Conservation (phyloP, 2,329 filamentous ascomycete genomes). For the Triangularia setosa region DNA sequence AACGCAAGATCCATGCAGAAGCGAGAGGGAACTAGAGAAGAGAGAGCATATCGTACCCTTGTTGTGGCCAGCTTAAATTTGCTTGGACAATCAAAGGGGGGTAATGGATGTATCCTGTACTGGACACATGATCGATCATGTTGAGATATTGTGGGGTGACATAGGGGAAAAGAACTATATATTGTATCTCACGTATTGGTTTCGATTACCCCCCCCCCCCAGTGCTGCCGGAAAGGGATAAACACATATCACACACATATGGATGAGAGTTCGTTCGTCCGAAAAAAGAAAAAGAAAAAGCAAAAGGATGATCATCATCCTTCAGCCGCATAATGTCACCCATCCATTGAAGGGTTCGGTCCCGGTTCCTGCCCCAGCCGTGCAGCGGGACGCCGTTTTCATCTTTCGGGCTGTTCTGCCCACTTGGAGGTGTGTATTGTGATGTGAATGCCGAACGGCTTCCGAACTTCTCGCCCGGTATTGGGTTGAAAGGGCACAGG, state of each 20-base stretch:
- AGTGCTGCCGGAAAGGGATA: neutral
- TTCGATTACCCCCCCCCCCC: neutral
- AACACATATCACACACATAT: too few species aligned
- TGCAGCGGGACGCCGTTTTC: neutral
- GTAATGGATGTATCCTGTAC: neutral
- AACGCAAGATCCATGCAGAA: neutral
- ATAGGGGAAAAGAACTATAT: neutral
- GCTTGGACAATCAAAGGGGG: neutral
- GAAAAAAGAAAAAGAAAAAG: neutral
- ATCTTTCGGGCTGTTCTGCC: neutral
- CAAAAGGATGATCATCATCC: neutral
- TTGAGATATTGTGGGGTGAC: neutral
- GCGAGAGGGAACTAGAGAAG: neutral
- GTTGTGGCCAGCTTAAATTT: too few species aligned
- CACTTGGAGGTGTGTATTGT: neutral
- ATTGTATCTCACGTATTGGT: neutral
- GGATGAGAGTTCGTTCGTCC: neutral
- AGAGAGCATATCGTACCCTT: too few species aligned
- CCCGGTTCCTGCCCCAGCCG: neutral
- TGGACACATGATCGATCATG: neutral
- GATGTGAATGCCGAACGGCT: neutral
- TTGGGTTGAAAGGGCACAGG: too few species aligned
- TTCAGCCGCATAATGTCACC: neutral
- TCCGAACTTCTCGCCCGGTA: neutral
- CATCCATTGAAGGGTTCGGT: neutral